Conservation (phyloP, 345 rosid species). For the Salix viminalis region DNA sequence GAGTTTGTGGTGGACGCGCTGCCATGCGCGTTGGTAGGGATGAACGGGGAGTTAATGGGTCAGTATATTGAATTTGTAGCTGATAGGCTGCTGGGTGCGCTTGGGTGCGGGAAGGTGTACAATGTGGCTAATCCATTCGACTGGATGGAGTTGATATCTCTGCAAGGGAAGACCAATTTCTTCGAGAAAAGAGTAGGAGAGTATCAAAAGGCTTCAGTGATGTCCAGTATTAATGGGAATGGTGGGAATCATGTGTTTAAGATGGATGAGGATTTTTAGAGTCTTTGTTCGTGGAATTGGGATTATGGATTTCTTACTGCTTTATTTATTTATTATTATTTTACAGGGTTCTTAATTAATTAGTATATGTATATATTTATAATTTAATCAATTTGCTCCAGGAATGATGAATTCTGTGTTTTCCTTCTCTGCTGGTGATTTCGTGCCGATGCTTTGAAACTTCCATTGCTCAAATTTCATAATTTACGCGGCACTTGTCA, state of each 20-base stretch:
- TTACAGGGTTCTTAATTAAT: no score
- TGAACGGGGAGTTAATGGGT: conserved; percentile 70
- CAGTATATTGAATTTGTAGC: conserved; percentile 91
- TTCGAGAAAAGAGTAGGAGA: conserved; percentile 85
- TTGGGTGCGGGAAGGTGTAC: conserved; percentile 67
- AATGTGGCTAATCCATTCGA: conserved; percentile 65
- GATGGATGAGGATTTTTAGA: conserved; percentile 71
- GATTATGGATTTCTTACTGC: no score
- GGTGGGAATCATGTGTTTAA: conserved; percentile 63
- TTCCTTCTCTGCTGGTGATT: no score
- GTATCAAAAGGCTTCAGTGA: conserved; percentile 72
- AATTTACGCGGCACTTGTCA: no score
- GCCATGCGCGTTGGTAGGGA: conserved; percentile 83
- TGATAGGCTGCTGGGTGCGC: conserved; percentile 61
- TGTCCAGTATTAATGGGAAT: conserved; percentile 56
- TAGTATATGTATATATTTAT: no score
- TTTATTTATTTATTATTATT: no score
- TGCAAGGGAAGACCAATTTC: conserved; percentile 87
- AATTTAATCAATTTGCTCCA: no score
- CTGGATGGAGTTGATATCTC: conserved; percentile 87
- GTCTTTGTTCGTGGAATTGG: neutral
- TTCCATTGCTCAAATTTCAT: no score
- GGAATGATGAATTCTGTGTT: no score
- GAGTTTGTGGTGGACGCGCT: conserved; percentile 94
- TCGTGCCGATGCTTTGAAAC: no score